Evolutionary conservation across 2,329 filamentous ascomycete genomes (phyloP).

Genomic region (Hypoxylon sp.): DNA sequence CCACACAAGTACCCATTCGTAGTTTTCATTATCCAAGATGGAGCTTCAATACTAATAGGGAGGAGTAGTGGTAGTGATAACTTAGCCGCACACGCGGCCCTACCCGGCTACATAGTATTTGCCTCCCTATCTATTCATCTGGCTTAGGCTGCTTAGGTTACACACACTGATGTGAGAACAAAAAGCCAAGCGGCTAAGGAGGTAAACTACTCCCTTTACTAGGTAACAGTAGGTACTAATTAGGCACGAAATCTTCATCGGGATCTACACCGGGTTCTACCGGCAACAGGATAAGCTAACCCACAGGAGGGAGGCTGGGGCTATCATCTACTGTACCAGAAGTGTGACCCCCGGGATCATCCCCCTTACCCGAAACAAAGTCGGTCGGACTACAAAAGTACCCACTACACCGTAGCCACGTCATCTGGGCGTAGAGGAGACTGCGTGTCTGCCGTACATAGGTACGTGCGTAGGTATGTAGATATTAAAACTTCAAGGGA

Average conservation of each 20-base stretch:
- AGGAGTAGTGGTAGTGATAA: neutral
- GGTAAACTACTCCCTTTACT: neutral
- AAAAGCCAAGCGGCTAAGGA: neutral
- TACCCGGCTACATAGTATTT: neutral
- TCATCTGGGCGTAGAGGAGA: neutral
- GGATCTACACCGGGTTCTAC: constrained; percentile 3
- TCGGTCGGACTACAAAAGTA: constrained; percentile 10
- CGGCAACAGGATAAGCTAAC: neutral
- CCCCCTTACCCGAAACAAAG: constrained; percentile 7
- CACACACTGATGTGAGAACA: neutral
- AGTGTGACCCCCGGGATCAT: neutral
- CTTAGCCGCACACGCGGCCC: neutral
- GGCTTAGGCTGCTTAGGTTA: neutral
- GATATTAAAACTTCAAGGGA: neutral
- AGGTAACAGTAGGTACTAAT: neutral
- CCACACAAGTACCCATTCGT: neutral
- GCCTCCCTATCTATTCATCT: neutral
- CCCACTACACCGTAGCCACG: constrained; percentile 17
- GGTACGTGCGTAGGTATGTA: constrained; percentile 1
- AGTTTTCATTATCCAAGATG: neutral
- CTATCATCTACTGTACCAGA: neutral
- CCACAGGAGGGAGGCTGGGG: neutral
- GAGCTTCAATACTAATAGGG: neutral
- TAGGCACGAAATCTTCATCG: constrained; percentile 6
- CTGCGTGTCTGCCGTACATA: constrained; percentile 1